Conservation (phyloP, 2,329 filamentous ascomycete species). For the Aspergillus novofumigatus region DNA sequence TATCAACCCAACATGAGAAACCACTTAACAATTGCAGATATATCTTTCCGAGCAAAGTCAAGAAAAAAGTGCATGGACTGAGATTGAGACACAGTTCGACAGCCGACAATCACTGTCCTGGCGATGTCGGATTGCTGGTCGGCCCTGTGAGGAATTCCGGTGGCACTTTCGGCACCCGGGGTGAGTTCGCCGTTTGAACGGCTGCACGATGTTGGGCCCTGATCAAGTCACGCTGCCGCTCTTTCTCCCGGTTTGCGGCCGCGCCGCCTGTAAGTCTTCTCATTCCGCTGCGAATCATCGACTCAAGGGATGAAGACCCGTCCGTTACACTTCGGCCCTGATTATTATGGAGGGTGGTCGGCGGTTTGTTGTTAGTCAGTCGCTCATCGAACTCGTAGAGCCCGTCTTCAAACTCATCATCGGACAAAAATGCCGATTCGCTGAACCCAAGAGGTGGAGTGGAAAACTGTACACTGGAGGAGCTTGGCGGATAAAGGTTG, state of each 20-base stretch:
- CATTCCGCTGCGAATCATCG: constrained; percentile 45
- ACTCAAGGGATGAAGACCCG: constrained; percentile 42
- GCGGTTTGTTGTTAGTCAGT: constrained; percentile 22
- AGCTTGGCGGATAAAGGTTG: constrained; percentile 40
- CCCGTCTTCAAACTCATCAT: constrained; percentile 73
- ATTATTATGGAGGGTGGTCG: constrained; percentile 17
- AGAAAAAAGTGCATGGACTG: neutral
- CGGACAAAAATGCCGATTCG: constrained; percentile 62
- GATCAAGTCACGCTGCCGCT: constrained; percentile 42
- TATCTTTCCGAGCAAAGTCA: neutral
- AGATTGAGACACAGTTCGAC: neutral
- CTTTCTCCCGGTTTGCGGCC: constrained; percentile 38
- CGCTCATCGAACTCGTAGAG: constrained; percentile 82
- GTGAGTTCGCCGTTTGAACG: constrained; percentile 36
- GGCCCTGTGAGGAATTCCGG: constrained; percentile 42
- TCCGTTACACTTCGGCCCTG: constrained; percentile 35
- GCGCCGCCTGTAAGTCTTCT: constrained; percentile 44
- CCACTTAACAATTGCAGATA: neutral
- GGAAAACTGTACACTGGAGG: constrained; percentile 51
- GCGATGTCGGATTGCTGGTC: constrained; percentile 34
- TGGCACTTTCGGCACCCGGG: constrained; percentile 46
- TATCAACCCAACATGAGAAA: neutral
- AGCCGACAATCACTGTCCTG: constrained; percentile 17
- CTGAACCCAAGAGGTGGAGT: constrained; percentile 44
- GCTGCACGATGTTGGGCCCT: constrained; percentile 41